These are phyloP conservation scores for Marasmius tenuissimus DNA, from an alignment of 1,284 basidiomycete genomes.

Conservation along the genomic window DNA sequence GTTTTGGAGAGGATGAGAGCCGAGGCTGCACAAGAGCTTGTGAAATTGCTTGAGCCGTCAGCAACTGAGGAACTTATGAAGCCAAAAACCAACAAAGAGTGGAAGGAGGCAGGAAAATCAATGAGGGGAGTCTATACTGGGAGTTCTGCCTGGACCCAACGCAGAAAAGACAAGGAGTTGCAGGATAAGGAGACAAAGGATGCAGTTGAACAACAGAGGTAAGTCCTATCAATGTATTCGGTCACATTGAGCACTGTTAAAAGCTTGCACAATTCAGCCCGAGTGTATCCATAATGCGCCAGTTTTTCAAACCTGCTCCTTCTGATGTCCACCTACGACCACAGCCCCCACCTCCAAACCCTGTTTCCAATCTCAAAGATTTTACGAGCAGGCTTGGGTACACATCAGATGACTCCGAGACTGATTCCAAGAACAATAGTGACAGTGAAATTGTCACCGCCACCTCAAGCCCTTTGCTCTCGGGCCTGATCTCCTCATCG, in stretches of 20 bases:
- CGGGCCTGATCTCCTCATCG: too few species aligned
- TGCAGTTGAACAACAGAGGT: neutral
- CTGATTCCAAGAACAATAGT: neutral
- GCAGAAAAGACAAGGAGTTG: neutral
- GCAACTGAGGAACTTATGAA: neutral
- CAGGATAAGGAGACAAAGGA: neutral
- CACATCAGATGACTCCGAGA: neutral
- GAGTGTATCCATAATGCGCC: neutral
- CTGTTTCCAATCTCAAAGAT: neutral
- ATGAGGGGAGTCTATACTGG: neutral
- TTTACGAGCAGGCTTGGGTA: neutral
- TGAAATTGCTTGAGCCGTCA: neutral
- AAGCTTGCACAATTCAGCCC: neutral
- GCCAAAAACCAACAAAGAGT: constrained; percentile 4
- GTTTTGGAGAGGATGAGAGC: neutral
- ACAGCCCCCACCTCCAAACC: neutral
- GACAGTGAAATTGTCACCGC: neutral
- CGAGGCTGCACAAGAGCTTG: neutral
- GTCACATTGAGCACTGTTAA: neutral
- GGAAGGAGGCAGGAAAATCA: constrained; percentile 8
- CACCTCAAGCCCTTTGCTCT: too few species aligned
- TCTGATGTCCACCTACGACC: too few species aligned
- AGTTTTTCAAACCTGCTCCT: neutral
- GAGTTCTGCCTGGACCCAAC: neutral
- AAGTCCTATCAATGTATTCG: neutral